Evolutionary conservation across 78 protist genomes (phyloP).

Genomic region (Kipferlia bialata): DNA sequence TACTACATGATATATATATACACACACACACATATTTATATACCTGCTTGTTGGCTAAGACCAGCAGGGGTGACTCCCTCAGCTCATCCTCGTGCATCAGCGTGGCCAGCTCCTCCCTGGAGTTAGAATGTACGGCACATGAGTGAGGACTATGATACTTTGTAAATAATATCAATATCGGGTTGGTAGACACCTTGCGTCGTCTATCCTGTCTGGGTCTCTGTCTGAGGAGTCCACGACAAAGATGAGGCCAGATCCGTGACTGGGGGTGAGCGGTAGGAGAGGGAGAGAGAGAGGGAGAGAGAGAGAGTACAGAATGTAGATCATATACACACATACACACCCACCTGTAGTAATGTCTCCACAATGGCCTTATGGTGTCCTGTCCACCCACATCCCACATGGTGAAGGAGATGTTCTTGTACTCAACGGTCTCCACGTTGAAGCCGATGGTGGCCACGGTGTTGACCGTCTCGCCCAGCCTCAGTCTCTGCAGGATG

Average conservation of each 20-base stretch:
- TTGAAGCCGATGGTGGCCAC: constrained; percentile 49
- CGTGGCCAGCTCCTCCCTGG: constrained; percentile 32
- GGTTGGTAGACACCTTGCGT: too few relatives aligned
- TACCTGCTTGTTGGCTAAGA: constrained; percentile 84
- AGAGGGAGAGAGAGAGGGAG: too few relatives aligned
- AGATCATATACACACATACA: too few relatives aligned
- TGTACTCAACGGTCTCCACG: constrained; percentile 72
- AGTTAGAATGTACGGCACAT: neutral
- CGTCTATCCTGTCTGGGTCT: neutral
- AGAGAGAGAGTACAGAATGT: too few relatives aligned
- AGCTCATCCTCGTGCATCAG: constrained; percentile 72
- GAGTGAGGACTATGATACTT: too few relatives aligned
- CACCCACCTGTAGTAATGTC: constrained; percentile 68
- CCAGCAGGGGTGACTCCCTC: constrained; percentile 57
- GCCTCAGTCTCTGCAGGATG: constrained; percentile 27
- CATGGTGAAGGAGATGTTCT: constrained; percentile 68
- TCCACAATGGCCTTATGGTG: constrained; percentile 82
- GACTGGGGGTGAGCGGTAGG: too few relatives aligned
- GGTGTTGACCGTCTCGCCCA: constrained; percentile 11
- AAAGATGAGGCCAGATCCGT: constrained; percentile 77
- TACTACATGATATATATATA: too few relatives aligned
- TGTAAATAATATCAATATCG: too few relatives aligned
- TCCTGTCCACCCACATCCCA: constrained; percentile 95
- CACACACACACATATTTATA: too few relatives aligned
- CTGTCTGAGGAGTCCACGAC: constrained; percentile 66